phyloP scores from a whole-genome alignment of 495 filamentous ascomycete species.

The Penicillium paxilli region DNA sequence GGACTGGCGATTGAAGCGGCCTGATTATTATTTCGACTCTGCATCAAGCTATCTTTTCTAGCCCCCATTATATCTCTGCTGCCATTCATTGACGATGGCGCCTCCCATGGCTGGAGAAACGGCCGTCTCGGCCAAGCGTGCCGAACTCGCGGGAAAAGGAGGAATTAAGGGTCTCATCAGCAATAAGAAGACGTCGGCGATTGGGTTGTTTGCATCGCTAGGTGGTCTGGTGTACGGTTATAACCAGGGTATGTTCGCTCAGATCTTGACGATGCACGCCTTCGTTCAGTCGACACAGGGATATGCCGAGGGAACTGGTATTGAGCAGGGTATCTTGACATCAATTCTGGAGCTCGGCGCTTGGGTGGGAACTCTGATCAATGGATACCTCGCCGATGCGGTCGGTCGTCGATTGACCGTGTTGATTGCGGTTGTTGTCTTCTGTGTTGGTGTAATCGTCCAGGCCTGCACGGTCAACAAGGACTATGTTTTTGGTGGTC shows the following conservation, averaged over 20 bases:
- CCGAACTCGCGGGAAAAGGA: constrained; percentile 31
- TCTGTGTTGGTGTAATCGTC: constrained; percentile 73
- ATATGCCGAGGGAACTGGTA: constrained; percentile 47
- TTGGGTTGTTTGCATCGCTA: constrained; percentile 36
- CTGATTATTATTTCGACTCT: background rate
- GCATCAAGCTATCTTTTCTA: background rate
- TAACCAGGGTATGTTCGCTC: constrained; percentile 42
- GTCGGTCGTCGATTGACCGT: constrained; percentile 73
- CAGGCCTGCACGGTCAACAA: constrained; percentile 62
- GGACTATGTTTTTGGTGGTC: constrained; percentile 66
- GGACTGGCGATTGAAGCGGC: background rate
- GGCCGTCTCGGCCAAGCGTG: constrained; percentile 37
- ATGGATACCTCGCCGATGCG: constrained; percentile 73
- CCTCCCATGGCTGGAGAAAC: constrained; percentile 16
- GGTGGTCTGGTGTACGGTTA: constrained; percentile 41
- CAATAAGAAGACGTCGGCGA: constrained; percentile 35
- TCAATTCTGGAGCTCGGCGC: constrained; percentile 82
- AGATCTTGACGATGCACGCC: constrained; percentile 34
- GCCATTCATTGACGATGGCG: constrained; percentile 10
- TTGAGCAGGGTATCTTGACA: constrained; percentile 63
- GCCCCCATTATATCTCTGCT: background rate
- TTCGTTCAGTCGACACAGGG: constrained; percentile 29
- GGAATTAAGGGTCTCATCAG: constrained; percentile 29
- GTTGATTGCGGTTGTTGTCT: constrained; percentile 65
- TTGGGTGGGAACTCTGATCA: constrained; percentile 74